Evolutionary conservation across 73 alveolate species (phyloP), one percentile per base, ranked within the genome.

Genomic region (Uronychia setigera): DNA sequence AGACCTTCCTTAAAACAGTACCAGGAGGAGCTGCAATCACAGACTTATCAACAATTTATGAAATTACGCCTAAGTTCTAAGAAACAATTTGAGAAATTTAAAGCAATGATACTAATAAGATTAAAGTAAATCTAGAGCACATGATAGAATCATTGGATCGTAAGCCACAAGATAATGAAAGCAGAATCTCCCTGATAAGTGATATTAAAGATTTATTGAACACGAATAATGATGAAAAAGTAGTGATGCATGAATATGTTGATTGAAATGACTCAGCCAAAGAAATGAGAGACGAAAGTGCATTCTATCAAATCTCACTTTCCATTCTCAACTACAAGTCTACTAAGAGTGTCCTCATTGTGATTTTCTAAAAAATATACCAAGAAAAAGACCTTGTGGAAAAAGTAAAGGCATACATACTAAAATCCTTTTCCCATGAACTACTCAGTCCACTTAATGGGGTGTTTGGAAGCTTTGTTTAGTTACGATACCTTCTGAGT

Each of bases 371-470:
- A 19, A 46, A 46, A 19, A 5, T 46, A 5, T 19, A 46, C n/a
- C 67, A 46, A 46, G 67, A 46, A 19, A 46, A 19, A 11, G 67
- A 19, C 19, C 19, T 46, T 11, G 30, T 67, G 14, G 79, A 67
- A 5, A 67, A 67, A 30, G 32, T 26, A 1, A 67, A 67, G 32
- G 29, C 79, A 5, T 5, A 28, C 29, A 67, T 67, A 5, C 79
- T 67, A 67, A 67, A 28, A 67, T 67, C 79, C 34, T 76, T 76
- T 27, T 76, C 81, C 27, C 81, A 76, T 27, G 81, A 76, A 30
- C 32, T 76, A 29, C 59, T 76, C 26, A 26, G 58, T 31, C 81
- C 81, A 76, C 81, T 76, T 5, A 76, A 76, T 76, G 81, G 81
- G 29, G 31, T 76, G 19, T 27, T 76, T 25, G 81, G 81, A 30